Base-by-base conservation (phyloP, 2,329 filamentous ascomycete genomes). In the Stachybotrys chartarum region DNA sequence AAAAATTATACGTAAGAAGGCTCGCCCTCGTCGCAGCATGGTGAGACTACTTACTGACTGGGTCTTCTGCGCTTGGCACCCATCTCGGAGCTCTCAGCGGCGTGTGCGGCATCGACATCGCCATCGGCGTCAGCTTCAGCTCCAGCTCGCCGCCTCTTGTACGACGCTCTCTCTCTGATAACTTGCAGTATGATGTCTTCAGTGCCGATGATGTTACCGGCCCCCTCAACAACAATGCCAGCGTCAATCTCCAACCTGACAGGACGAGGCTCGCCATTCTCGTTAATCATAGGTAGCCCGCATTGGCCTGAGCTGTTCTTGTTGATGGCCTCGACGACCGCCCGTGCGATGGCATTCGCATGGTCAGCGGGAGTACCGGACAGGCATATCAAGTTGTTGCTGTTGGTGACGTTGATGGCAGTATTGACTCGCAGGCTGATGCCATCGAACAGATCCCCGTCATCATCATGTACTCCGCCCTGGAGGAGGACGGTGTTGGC, bases 371-470 rank as follows among this genome's bases (percentile, higher is more conserved):
- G 70, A 6, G 73, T 70, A 4, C 71, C 63, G 0, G 68, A 61
- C 18, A 80, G 63, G 18, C 75, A 73, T 50, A 81, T 66, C 51
- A 79, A 63, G 64, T 84, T 84, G 65, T 75, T 70, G 65, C 72
- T 71, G 57, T 74, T 75, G 44, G 67, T 66, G 60, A 84, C 69
- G 57, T 62, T 69, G 61, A 82, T 64, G 1, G 76, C 72, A 16
- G 76, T 74, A 60, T 76, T 75, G 68, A 84, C 77, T 16, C 67
- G 69, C 49, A 84, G 65, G 51, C 66, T 70, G 56, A 82, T 73
- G 51, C 35, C 35, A 42, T 42, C 35, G 5, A 42, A 14, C 35
- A 42, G 10, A 10, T 42, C 35, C 35, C 14, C 35, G 58, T 46
- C 30, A 60, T 56, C 62, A 64, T 65, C 35, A 10, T 42, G 35